Evolutionary conservation across 208 protist genomes (phyloP), one percentile per base, ranked within the genome.

Genomic region (Crithidia mellificae): DNA sequence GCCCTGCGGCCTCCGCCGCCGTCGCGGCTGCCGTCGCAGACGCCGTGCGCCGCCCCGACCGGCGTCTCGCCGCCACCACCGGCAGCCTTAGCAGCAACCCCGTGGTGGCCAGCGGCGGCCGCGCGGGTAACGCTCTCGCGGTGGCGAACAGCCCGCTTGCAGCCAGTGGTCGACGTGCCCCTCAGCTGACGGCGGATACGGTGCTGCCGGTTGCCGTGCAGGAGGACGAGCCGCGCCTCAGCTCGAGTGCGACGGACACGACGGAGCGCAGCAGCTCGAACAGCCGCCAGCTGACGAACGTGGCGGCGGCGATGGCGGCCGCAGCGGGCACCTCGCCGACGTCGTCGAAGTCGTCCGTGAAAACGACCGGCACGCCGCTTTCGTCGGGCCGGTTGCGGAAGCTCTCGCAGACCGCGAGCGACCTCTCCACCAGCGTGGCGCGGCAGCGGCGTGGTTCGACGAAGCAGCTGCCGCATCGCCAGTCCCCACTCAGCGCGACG

Each of bases 191-290:
- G 5, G 54, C 63, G 6, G 61, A 75, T 14, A 75, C 46, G 9
- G 69, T 75, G 6, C 62, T 69, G 19, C 62, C 69, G 27, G 69
- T 75, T 15, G 69, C 62, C 6, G 43, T 19, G 30, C 69, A 49
- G 54, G 69, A 75, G 51, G 68, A 59, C 27, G 67, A 62, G 46
- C 61, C 15, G 19, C 29, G 53, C 46, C 32, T 39, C 69, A 68
- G 54, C 55, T 75, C 69, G 34, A 75, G 62, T 36, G 54, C 59
- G 14, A 75, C 69, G 8, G 43, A 32, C 36, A 55, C 59, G 27
- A 65, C 59, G 44, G 64, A 64, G 55, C 69, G 51, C 9, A 75
- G 69, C 54, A 68, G 62, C 55, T 75, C 69, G 1, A 68, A 52
- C 55, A 68, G 59, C 22, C 59, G 59, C 47, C 59, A 12, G 32